Evolutionary conservation across 225 moss, liverwort and hornwort species (phyloP).

Genomic region (Straminergon stramineum): DNA sequence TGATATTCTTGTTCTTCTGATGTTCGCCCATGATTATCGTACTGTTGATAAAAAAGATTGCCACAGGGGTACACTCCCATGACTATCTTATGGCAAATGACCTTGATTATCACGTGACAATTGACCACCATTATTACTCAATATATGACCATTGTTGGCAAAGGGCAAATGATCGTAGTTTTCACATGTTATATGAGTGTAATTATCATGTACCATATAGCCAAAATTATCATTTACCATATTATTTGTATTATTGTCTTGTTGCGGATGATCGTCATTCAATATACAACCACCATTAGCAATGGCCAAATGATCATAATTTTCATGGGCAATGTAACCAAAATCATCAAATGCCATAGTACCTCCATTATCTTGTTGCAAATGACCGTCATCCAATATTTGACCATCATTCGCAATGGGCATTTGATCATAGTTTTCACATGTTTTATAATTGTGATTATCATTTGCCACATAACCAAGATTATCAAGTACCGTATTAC

Average conservation of each 20-base stretch:
- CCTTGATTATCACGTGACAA: too few species aligned
- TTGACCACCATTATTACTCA: not conserved
- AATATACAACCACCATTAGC: accelerated
- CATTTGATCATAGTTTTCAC: not conserved
- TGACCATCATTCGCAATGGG: accelerated
- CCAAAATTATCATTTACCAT: not conserved
- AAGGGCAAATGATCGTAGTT: not conserved
- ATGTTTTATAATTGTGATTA: too few species aligned
- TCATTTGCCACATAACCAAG: too few species aligned
- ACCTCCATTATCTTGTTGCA: not conserved
- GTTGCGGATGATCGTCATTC: accelerated
- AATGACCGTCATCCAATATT: too few species aligned
- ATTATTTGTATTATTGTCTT: not conserved
- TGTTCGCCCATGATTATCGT: not conserved
- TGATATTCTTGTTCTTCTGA: not conserved
- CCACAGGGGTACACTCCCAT: accelerated
- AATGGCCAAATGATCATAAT: not conserved
- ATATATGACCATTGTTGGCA: accelerated
- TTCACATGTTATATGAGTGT: too few species aligned
- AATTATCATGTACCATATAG: not conserved
- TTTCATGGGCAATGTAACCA: accelerated
- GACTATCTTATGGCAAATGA: not conserved
- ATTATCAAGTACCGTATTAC: accelerated
- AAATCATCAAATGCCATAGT: not conserved
- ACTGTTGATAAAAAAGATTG: not conserved